A percentile compares a stretch with the other conserved stretches of the same genome.
Conservation (phyloP, 169 alveolate genomes). For the Perkinsus olseni region DNA sequence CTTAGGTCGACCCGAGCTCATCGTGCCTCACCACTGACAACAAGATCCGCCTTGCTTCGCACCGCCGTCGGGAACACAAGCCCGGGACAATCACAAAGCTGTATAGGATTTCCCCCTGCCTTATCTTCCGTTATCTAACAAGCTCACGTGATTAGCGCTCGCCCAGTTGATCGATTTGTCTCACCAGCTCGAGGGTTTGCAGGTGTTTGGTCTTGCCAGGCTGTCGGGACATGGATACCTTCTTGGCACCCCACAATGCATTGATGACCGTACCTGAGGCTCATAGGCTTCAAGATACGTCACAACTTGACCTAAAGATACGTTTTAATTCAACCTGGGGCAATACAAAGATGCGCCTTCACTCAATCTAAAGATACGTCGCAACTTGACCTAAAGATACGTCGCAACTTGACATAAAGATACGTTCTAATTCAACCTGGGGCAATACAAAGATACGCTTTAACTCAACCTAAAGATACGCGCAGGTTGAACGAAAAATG, state of each 20-base stretch:
- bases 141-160: neutral
- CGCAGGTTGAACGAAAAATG: too few relatives aligned
- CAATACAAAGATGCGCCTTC: too few relatives aligned
- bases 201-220: conserved; percentile 97
- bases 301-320: too few relatives aligned
- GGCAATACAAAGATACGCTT: too few relatives aligned
- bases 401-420: too few relatives aligned
- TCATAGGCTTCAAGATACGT: too few relatives aligned
- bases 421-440: too few relatives aligned
- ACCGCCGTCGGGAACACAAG: neutral
- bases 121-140: neutral
- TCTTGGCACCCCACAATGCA: conserved; percentile 79
- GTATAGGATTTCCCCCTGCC: neutral
- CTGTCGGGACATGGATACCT: conserved; percentile 84
- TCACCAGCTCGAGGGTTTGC: conserved; percentile 57
- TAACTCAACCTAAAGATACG: too few relatives aligned
- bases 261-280: conserved; percentile 80
- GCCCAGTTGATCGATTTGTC: neutral
- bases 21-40: neutral
- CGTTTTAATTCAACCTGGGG: too few relatives aligned
- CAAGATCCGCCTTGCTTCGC: neutral
- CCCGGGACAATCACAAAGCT: neutral
- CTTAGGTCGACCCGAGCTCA: too few relatives aligned
- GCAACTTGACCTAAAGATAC: too few relatives aligned
- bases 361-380: too few relatives aligned